A percentile compares a stretch with the other conserved stretches of the same genome.
Evolutionary conservation across 352 stramenopile species (phyloP).

Genomic region (Phytophthora hybrid): DNA sequence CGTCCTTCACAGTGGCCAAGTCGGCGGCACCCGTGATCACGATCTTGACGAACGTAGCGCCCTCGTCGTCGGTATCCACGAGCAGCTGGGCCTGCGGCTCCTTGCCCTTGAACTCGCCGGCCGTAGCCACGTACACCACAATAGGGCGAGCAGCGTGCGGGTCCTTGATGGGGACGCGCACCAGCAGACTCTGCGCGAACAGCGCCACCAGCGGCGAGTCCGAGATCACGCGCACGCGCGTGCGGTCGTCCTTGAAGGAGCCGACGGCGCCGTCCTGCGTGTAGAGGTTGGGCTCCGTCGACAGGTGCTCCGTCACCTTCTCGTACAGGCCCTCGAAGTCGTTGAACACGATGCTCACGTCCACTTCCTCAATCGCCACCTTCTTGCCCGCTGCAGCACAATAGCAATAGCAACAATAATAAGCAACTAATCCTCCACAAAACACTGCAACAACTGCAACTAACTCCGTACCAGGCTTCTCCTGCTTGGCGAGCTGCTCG

Average conservation of each 20-base stretch:
- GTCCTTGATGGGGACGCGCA: slow-evolving; percentile 74
- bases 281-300: slow-evolving; percentile 63
- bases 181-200: slow-evolving; percentile 76
- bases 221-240: slow-evolving; percentile 80
- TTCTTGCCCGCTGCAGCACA: slow-evolving; percentile 58
- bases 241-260: slow-evolving; percentile 81
- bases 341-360: slow-evolving; percentile 71
- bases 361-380: slow-evolving; percentile 64
- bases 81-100: slow-evolving; percentile 67
- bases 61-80: slow-evolving; percentile 73
- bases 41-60: slow-evolving; percentile 72
- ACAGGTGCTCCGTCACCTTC: slow-evolving; percentile 78
- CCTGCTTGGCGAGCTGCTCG: slow-evolving; percentile 65
- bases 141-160: slow-evolving; percentile 75
- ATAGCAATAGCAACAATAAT: background rate
- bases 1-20: slow-evolving; percentile 60
- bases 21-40: slow-evolving; percentile 70
- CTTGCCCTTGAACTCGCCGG: slow-evolving; percentile 68
- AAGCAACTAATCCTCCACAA: background rate
- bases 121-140: slow-evolving; percentile 76
- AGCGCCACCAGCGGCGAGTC: slow-evolving; percentile 79
- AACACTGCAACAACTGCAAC: background rate
- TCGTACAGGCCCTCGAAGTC: slow-evolving; percentile 78
- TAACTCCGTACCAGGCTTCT: slow-evolving; percentile 54
- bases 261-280: slow-evolving; percentile 80